phyloP scores from a whole-genome alignment of 2,329 filamentous ascomycete species.

The Sclerotinia spermophila region DNA sequence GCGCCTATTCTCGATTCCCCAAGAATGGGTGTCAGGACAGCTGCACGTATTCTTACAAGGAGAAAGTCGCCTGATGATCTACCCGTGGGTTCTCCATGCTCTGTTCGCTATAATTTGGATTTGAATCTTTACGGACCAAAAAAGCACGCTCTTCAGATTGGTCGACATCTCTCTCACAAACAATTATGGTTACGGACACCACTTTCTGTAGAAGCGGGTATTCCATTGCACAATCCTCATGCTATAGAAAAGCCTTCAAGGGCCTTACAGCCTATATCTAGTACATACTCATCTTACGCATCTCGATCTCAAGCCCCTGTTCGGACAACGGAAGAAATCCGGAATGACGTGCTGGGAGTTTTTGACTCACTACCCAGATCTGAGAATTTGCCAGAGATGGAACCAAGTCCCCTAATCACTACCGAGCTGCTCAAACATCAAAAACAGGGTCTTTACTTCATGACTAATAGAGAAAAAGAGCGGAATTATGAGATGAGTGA shows the following conservation, averaged over 20 bases:
- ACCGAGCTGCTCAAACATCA: slow-evolving; percentile 78
- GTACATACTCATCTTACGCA: slow-evolving; percentile 38
- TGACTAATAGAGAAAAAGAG: slow-evolving; percentile 72
- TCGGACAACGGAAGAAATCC: slow-evolving; percentile 80
- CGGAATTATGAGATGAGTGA: slow-evolving; percentile 56
- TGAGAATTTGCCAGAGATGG: slow-evolving; percentile 71
- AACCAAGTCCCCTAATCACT: slow-evolving; percentile 58
- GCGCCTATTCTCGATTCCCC: slow-evolving; percentile 67
- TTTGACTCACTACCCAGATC: slow-evolving; percentile 79
- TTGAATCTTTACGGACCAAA: slow-evolving; percentile 77
- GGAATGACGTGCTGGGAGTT: slow-evolving; percentile 77
- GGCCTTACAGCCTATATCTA: slow-evolving; percentile 25
- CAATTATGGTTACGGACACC: slow-evolving; percentile 66
- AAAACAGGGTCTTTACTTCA: slow-evolving; percentile 84
- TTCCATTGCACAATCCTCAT: slow-evolving; percentile 76
- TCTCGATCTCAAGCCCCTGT: slow-evolving; percentile 37
- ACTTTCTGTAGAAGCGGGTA: slow-evolving; percentile 61
- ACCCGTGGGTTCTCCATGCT: slow-evolving; percentile 57
- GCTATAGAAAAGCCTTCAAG: slow-evolving; percentile 30
- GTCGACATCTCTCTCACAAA: slow-evolving; percentile 61
- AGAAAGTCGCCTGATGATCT: slow-evolving; percentile 58
- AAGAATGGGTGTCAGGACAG: slow-evolving; percentile 60
- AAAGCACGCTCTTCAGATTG: slow-evolving; percentile 61
- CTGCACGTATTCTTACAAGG: slow-evolving; percentile 66
- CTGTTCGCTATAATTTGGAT: slow-evolving; percentile 59